Evolutionary conservation across 768 basidiomycete species (phyloP), one percentile per base, ranked within the genome.

Genomic region (Psilocybe cyanescens): DNA sequence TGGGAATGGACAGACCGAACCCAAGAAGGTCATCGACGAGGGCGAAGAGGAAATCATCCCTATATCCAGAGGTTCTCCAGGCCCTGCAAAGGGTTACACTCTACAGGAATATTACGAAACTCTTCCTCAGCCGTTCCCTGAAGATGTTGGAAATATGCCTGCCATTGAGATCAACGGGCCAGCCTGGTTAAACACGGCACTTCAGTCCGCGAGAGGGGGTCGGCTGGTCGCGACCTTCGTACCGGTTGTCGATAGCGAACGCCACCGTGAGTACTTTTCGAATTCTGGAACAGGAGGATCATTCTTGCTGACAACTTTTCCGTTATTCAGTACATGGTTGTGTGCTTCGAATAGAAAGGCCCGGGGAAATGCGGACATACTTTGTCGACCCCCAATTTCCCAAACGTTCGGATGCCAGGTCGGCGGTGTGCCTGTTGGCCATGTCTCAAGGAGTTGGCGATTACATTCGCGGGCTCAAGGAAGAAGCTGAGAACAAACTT

Each of bases 331-430:
- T 85, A 12, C 83, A 88, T 41, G 89, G 89, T 3, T 87, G 84
- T 68, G 71, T 91, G 9, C 77, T 91, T 45, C 84, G 86, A 29
- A 64, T 92, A 4, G 79, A 81, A 45, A 81, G 83, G 29, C 82
- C 83, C 2, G 76, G 74, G 4, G 81, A 84, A 58, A 81, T 79
- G 39, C 79, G 75, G 46, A 84, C 87, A 0, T 92, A 80, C 64
- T 70, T 92, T 4, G 86, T 88, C 30, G 89, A 90, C n/a, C 76
- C 86, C 0, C 76, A 78, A 14, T 91, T 91, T 64, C 65, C 77
- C 2, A 88, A 84, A 66, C 84, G 84, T 3, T 72, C 75, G 0
- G 89, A 91, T 55, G 90, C 89, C n/a, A 90, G 88, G 70, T 78
- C 81, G 0, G 91, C 90, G 0, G 90, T 85, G 2, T 85, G 83